Evolutionary conservation across 148 eudicot genomes (phyloP), one percentile per base, ranked within the genome.

Genomic region (Cornus suecica): DNA sequence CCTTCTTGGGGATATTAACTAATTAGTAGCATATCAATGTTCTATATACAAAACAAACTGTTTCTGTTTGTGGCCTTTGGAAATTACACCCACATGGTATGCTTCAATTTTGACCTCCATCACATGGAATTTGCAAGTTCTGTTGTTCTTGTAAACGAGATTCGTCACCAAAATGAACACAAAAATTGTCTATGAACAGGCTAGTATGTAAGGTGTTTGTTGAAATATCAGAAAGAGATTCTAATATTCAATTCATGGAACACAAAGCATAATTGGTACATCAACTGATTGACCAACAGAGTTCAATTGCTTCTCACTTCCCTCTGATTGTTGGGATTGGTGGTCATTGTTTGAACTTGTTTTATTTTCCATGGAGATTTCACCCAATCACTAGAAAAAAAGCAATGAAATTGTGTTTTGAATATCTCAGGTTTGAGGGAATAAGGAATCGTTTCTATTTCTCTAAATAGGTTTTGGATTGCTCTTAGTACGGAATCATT

Each of bases 341-440:
- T 18, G 61, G 60, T 41, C 1, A 23, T 26, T 74, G 42, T 7
- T 45, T 64, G 54, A 15, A 54, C 22, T 34, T 25, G 7, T 1
- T 25, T 37, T 74, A 8, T 45, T 56, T 52, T 8, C 25, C 30
- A 34, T 37, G 41, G 69, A 16, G 42, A 15, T 6, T 68, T 69
- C 73, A 58, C 69, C 24, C 23, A 24, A 58, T 76, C 72, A 56
- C 18, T 54, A 24, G 56, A 56, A 10, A 9, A 9, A 56, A 76
- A 5, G 41, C 60, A 13, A 76, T 69, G 67, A 73, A 61, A 32
- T 62, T 8, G 15, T 13, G 2, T 48, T n/a, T 61, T 26, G 42
- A 62, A 24, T 18, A 62, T 73, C 10, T 73, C 48, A 34, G 8
- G 24, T 25, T 60, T 73, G 25, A 32, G 16, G 31, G 25, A 37